phyloP scores from a whole-genome alignment of 140 eudicot genomes.

The Anethum foeniculum region DNA sequence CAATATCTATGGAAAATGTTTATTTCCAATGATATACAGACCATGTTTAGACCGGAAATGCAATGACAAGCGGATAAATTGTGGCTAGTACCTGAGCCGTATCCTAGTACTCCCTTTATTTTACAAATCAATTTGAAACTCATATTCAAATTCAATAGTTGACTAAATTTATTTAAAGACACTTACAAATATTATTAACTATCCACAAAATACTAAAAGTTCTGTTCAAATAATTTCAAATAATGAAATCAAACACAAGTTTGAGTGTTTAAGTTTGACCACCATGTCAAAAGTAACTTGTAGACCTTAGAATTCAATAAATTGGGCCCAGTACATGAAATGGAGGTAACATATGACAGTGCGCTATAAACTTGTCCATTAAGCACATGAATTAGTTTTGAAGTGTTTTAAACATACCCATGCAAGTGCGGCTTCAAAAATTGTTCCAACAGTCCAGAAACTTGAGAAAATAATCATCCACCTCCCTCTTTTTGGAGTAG shows the following conservation, averaged over 20 bases:
- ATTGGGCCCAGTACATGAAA: background rate
- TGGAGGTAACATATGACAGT: background rate
- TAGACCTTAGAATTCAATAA: background rate
- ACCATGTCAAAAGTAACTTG: background rate
- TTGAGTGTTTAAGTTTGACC: background rate
- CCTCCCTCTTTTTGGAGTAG: conserved; percentile 55
- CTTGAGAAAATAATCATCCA: conserved; percentile 67
- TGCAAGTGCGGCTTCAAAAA: conserved; percentile 58
- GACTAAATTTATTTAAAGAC: background rate
- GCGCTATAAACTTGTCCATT: background rate
- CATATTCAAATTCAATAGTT: background rate
- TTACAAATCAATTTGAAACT: background rate
- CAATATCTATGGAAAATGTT: background rate
- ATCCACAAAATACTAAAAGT: background rate
- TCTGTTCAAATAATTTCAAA: too few relatives aligned
- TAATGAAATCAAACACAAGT: background rate
- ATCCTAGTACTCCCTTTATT: background rate
- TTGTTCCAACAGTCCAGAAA: conserved; percentile 73
- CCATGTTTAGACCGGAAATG: background rate
- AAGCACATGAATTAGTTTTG: background rate
- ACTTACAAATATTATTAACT: background rate
- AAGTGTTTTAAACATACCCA: conserved; percentile 41
- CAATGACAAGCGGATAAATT: background rate
- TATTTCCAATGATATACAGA: background rate
- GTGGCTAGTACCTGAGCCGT: background rate